Percentiles rank a stretch among this genome's conserved stretches.
Evolutionary conservation across 148 eudicot species (phyloP).

Genomic region (Spergularia marina): DNA sequence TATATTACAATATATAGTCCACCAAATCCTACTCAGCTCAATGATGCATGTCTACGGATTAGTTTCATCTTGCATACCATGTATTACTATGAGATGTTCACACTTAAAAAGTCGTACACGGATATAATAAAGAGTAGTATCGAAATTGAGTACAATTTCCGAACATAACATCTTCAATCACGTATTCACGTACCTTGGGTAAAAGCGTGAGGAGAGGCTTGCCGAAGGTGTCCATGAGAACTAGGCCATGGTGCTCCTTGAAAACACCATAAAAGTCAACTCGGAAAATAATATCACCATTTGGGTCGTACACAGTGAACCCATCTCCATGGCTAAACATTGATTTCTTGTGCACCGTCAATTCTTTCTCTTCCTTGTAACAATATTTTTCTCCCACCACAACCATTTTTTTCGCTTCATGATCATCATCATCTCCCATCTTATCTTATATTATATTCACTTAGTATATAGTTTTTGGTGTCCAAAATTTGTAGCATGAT

Average conservation of each 20-base stretch:
- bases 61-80: no score
- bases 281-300: constrained; percentile 24
- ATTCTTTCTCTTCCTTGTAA: constrained; percentile 16
- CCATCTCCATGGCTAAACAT: constrained; percentile 32
- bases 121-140: not conserved
- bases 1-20: no score
- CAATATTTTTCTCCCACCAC: constrained; percentile 25
- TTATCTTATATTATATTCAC: no score
- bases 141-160: not conserved
- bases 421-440: not conserved
- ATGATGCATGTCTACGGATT: no score
- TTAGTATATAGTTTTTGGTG: not conserved
- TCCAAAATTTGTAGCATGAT: not conserved
- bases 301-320: constrained; percentile 19
- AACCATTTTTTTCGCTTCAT: not conserved
- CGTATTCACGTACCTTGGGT: constrained; percentile 21
- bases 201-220: constrained; percentile 26
- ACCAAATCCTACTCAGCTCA: no score
- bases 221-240: constrained; percentile 27
- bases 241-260: not conserved
- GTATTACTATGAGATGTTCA: no score
- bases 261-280: constrained; percentile 11
- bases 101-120: not conserved
- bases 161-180: not conserved
- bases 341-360: constrained; percentile 26